phyloP scores from a whole-genome alignment of 495 filamentous ascomycete species.

The Astrothelium macrocarpum region DNA sequence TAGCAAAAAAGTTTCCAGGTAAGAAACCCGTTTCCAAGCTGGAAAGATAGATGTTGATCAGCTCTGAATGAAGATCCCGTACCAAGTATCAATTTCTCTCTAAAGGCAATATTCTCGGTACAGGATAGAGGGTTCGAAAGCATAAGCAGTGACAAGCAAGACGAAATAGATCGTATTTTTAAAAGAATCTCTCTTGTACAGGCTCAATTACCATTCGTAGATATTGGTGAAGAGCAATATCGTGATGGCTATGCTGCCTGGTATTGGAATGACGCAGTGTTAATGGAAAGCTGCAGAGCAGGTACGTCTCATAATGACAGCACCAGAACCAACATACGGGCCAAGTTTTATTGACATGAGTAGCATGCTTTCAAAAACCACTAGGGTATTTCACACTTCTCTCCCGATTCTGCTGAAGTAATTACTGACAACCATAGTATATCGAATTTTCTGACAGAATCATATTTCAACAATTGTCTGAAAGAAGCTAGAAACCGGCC shows the following conservation, averaged over 20 bases:
- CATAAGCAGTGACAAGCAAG: neutral
- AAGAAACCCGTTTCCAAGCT: neutral
- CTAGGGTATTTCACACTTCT: neutral
- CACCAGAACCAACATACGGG: neutral
- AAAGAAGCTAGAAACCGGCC: neutral
- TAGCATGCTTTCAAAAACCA: slow-evolving; percentile 1
- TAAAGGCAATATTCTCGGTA: slow-evolving; percentile 2
- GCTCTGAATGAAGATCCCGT: neutral
- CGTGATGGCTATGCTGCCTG: neutral
- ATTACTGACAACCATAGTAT: neutral
- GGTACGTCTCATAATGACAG: neutral
- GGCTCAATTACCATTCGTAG: neutral
- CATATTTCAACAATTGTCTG: neutral
- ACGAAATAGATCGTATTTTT: neutral
- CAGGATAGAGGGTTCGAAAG: neutral
- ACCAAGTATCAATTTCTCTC: slow-evolving; percentile 3
- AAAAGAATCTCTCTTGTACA: neutral
- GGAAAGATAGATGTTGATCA: neutral
- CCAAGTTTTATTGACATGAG: neutral
- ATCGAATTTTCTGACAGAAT: neutral
- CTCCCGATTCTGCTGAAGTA: neutral
- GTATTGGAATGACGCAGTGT: slow-evolving; percentile 1
- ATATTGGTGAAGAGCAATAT: neutral
- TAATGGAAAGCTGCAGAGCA: neutral
- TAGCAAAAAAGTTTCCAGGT: neutral